Evolutionary conservation across 2,329 filamentous ascomycete species (phyloP).

Genomic region (Trichoderma sp.): DNA sequence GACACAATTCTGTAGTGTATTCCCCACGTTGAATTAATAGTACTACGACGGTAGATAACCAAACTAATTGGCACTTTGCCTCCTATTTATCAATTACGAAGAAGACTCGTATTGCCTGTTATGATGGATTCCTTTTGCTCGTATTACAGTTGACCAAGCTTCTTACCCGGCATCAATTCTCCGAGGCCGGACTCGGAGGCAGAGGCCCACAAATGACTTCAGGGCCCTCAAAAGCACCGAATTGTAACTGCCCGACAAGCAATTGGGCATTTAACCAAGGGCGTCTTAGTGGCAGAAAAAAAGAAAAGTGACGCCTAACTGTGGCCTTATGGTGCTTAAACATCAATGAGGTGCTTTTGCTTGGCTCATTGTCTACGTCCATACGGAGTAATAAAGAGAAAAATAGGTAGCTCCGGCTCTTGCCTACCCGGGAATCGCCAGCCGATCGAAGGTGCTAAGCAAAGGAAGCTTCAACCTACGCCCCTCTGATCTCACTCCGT

Average conservation of each 20-base stretch:
- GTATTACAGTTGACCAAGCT: neutral
- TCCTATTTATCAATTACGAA: neutral
- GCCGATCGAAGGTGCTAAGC: neutral
- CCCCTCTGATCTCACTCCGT: neutral
- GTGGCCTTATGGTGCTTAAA: neutral
- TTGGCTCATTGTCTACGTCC: neutral
- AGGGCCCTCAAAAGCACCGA: neutral
- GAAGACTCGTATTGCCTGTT: neutral
- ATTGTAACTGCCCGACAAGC: neutral
- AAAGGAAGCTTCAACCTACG: constrained; percentile 3
- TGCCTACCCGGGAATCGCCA: constrained; percentile 6
- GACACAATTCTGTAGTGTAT: constrained; percentile 12
- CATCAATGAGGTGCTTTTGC: neutral
- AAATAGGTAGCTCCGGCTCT: neutral
- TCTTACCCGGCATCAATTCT: neutral
- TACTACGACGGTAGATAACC: neutral
- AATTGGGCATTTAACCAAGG: neutral
- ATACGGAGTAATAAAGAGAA: neutral
- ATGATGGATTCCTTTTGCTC: neutral
- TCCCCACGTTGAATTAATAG: constrained; percentile 14
- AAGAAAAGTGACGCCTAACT: neutral
- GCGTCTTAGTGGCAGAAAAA: neutral
- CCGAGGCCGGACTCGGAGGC: constrained; percentile 19
- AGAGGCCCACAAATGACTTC: neutral
- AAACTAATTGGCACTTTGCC: constrained; percentile 6